Base-by-base conservation (phyloP, 78 protist species). In the Acrasis kona region DNA sequence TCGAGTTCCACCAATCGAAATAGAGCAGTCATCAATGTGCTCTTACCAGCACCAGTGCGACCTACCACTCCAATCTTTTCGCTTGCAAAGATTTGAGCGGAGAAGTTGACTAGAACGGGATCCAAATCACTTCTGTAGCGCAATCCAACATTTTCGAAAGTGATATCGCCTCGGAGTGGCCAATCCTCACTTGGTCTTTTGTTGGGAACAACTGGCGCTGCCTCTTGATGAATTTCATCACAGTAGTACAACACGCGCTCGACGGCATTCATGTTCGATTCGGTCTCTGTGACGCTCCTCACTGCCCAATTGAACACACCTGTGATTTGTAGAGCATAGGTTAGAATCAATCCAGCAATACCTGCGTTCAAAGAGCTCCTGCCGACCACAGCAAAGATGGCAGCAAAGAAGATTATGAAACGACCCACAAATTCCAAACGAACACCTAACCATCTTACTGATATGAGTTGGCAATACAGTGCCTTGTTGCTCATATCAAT, bases 11-110 rank as follows among this genome's bases (percentile, higher is more conserved):
- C 36, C 66, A 90, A 39, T 27, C 94, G 71, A 41, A 86, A 84
- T n/a, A 90, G 72, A 1, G 88, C 82, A 12, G 70, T 4, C 39
- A 86, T 77, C 2, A 84, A 74, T 1, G 84, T 66, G 7, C 72
- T 34, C 71, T 90, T 90, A 10, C 94, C 94, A 0, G 88, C 76
- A 35, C 94, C 94, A 0, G 96, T 92, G 7, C 96, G 61, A 32
- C 96, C 96, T 4, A 86, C 87, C 29, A 92, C 80, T 67, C 95
- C 95, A 69, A 92, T 39, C 79, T 90, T 94, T 28, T 78, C 80
- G 3, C 61, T 68, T 19, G 88, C 69, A 34, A 71, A 42, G 42
- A 89, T 75, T 12, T 2, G 3, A 7, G 79, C 65, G 58, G 64
- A 32, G 28, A 90, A 41, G 38, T 79, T 86, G 10, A 77, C 66